These are phyloP conservation scores for Coniophora puteana DNA, from an alignment of 1,284 basidiomycete genomes.

Conservation along the genomic window DNA sequence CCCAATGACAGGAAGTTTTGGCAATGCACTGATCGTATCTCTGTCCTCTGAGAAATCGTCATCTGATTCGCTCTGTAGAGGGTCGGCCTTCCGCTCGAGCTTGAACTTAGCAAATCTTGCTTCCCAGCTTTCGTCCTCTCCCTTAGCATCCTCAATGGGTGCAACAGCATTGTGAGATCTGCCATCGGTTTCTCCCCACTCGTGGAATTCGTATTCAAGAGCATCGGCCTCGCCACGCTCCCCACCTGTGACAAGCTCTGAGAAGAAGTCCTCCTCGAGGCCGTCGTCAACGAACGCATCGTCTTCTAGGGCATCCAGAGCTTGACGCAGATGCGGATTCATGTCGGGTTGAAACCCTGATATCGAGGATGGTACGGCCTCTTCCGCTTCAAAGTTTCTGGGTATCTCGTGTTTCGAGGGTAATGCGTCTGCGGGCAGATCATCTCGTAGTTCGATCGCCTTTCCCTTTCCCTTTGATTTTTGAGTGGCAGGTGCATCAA, in stretches of 20 bases:
- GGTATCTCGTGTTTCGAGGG: constrained; percentile 74
- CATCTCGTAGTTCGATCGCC: constrained; percentile 38
- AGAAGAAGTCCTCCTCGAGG: constrained; percentile 71
- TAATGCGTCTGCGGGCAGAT: constrained; percentile 71
- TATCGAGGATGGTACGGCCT: constrained; percentile 78
- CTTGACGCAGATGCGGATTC: constrained; percentile 94
- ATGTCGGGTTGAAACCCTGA: constrained; percentile 94
- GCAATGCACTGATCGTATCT: constrained; percentile 76
- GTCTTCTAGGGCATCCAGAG: constrained; percentile 93
- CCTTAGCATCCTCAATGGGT: constrained; percentile 23
- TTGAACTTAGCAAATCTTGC: constrained; percentile 79
- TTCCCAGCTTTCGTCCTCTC: constrained; percentile 57
- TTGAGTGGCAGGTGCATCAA: constrained; percentile 59
- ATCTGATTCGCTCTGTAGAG: constrained; percentile 41
- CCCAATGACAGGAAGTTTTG: constrained; percentile 70
- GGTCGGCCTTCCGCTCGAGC: constrained; percentile 37
- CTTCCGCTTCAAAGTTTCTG: constrained; percentile 70
- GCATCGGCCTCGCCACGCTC: constrained; percentile 56
- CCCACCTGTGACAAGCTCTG: constrained; percentile 71
- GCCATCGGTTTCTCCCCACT: constrained; percentile 46
- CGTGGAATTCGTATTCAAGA: constrained; percentile 66
- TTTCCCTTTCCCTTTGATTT: constrained; percentile 33
- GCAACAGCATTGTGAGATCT: constrained; percentile 6
- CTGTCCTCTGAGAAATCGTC: constrained; percentile 67
- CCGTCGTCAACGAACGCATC: constrained; percentile 88